Evolutionary conservation across 2,329 filamentous ascomycete genomes (phyloP), one percentile per base, ranked within the genome.

Genomic region (Claviceps sp.): DNA sequence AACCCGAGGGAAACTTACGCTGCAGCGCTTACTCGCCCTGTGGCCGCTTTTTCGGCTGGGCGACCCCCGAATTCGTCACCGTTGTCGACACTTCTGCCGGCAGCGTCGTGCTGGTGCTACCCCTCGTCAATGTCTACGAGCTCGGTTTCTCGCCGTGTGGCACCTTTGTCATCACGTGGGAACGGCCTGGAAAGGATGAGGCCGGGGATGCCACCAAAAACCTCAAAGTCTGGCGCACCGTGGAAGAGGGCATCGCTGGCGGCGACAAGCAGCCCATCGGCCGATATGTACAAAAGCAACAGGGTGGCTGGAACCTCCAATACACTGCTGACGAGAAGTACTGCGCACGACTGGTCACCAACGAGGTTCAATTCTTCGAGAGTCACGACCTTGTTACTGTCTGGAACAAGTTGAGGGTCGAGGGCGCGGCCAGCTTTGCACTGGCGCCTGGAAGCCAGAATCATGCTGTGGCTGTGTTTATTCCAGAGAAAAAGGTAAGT

Each of bases 331-430:
- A 98, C 65, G 93, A 98, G 76, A 81, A 83, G 67, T 91, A 88
- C 68, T 97, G 91, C 68, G 93, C 91, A 58, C 88, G 93, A 59
- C 78, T 84, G 56, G 91, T 97, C 62, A 96, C 88, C 68, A 98
- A 98, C 67, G 90, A 97, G 75, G 87, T 98, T 52, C 93, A 97
- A 63, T 95, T 98, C 69, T 97, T 91, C 74, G 80, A 95, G 70
- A 93, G 88, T 67, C 78, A 85, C 58, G 84, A 97, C 65, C 75
- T 97, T 63, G 74, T 78, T 59, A 90, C 82, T 47, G 88, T 95
- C 56, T 96, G 90, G 89, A 95, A 95, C 71, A 95, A 95, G 76
- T 76, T 98, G 66, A 84, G 86, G 57, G 87, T 89, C 50, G 93
- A 98, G 72, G 91, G 91, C 54, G 87, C 95, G 53, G 71, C 83